Percentiles rank a stretch among this genome's conserved stretches.
phyloP scores from a whole-genome alignment of 345 rosid genomes.

The Hibiscus mutabilis region DNA sequence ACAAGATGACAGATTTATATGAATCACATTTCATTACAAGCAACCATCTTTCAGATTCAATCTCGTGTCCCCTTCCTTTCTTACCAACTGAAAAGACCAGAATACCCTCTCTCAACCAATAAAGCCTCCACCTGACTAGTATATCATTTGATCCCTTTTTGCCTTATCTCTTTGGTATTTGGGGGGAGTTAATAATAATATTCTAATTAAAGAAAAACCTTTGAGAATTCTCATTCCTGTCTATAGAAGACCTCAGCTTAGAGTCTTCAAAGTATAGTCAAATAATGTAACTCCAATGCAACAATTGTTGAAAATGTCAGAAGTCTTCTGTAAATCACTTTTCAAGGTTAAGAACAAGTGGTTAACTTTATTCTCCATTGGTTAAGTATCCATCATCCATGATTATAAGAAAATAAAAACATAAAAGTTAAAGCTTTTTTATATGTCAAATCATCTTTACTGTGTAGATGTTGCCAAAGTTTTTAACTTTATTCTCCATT shows the following conservation, averaged over 20 bases:
- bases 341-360: too few relatives aligned
- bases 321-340: background rate
- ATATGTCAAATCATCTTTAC: too few relatives aligned
- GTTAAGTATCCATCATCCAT: background rate
- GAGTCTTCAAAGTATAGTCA: background rate
- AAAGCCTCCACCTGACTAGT: background rate
- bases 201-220: background rate
- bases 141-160: background rate
- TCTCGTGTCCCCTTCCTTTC: background rate
- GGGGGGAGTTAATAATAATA: background rate
- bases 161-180: constrained; percentile 4
- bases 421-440: background rate
- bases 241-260: background rate
- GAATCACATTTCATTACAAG: background rate
- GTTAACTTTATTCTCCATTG: too few relatives aligned
- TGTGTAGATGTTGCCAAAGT: background rate
- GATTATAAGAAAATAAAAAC: background rate
- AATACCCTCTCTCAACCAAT: background rate
- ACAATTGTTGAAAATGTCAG: constrained; percentile 5
- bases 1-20: background rate
- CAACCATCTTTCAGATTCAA: constrained; percentile 1
- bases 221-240: background rate
- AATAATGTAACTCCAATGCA: background rate
- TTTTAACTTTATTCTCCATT: background rate
- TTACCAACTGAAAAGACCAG: background rate